phyloP scores from a whole-genome alignment of 352 stramenopile species.

The Phytopythium montanum region DNA sequence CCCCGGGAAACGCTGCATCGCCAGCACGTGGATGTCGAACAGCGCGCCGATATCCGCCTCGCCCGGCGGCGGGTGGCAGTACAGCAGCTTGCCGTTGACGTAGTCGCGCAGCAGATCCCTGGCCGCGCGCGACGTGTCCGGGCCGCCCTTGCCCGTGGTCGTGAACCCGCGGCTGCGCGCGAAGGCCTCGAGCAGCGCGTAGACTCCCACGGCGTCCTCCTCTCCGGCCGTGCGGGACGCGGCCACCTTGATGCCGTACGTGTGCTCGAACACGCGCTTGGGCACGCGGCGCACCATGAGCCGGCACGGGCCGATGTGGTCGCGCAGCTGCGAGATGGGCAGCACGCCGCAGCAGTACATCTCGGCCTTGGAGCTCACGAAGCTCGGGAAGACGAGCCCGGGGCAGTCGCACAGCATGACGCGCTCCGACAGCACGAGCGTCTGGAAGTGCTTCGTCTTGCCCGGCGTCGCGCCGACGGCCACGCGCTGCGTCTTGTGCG shows the following conservation, averaged over 20 bases:
- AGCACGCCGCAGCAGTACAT: slow-evolving; percentile 99
- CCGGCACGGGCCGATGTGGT: slow-evolving; percentile 93
- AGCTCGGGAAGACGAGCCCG: slow-evolving; percentile 99
- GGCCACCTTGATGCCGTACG: slow-evolving; percentile 95
- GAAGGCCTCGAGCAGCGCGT: slow-evolving; percentile 76
- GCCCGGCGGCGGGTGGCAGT: slow-evolving; percentile 93
- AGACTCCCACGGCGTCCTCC: slow-evolving; percentile 75
- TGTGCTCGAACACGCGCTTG: slow-evolving; percentile 94
- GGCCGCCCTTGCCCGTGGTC: slow-evolving; percentile 92
- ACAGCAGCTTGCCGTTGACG: slow-evolving; percentile 96
- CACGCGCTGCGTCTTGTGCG: slow-evolving; percentile 95
- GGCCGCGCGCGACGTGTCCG: slow-evolving; percentile 93
- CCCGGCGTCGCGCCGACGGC: slow-evolving; percentile 97
- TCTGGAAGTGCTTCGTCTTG: slow-evolving; percentile 99
- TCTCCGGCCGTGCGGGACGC: slow-evolving; percentile 63
- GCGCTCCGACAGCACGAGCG: slow-evolving; percentile 93
- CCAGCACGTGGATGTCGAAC: slow-evolving; percentile 78
- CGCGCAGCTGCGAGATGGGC: slow-evolving; percentile 97
- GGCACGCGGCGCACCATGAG: slow-evolving; percentile 95
- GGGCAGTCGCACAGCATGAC: slow-evolving; percentile 99
- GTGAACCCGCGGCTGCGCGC: slow-evolving; percentile 89
- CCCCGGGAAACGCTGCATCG: slow-evolving; percentile 55
- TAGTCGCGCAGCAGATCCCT: slow-evolving; percentile 98
- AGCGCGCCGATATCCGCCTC: slow-evolving; percentile 41
- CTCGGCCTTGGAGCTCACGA: slow-evolving; percentile 98